Base-by-base conservation (phyloP, 2,329 filamentous ascomycete species). In the Alternaria hordeiaustralica region DNA sequence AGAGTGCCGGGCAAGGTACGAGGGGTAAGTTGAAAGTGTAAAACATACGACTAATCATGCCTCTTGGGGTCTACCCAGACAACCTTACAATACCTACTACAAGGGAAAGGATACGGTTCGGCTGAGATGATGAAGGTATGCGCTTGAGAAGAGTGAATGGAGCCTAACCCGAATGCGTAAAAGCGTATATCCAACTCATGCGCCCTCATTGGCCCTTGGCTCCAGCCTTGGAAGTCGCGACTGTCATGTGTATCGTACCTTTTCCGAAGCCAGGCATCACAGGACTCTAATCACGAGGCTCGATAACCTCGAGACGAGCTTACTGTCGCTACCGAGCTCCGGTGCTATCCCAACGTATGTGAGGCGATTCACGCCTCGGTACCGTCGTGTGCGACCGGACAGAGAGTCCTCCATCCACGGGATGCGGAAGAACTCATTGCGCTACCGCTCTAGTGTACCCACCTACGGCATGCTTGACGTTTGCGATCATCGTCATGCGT, bases 391-490 rank as follows among this genome's bases (percentile, higher is more conserved):
- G 55, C 49, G 10, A 60, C 57, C 26, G 41, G 61, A 33, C 41
- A 51, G 46, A 43, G 56, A 43, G 15, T 30, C 49, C 57, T 56
- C 50, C 57, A 36, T 28, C 36, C 36, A 30, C 51, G 49, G 51
- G 61, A 20, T 45, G 50, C 51, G 45, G 33, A 33, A 60, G 44
- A 51, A 55, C 45, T 46, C 56, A 44, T 12, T 63, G 57, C 51
- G 49, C 57, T 63, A 63, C 46, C 30, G 33, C 30, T 49, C 25
- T 63, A 60, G 61, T 45, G 56, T 60, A 55, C 56, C 60, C 56
- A 63, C 51, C 43, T 30, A 53, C 46, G 51, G 54, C 33, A 30
- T 55, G 45, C 28, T 26, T 36, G 30, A 55, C 23, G 59, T 57
- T 61, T 61, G 64, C 60, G 33, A 50, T 55, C 44, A 28, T 44